A percentile compares a stretch with the other conserved stretches of the same genome.
Evolutionary conservation across 2,329 filamentous ascomycete genomes (phyloP).

Genomic region (Xylaria sp.): DNA sequence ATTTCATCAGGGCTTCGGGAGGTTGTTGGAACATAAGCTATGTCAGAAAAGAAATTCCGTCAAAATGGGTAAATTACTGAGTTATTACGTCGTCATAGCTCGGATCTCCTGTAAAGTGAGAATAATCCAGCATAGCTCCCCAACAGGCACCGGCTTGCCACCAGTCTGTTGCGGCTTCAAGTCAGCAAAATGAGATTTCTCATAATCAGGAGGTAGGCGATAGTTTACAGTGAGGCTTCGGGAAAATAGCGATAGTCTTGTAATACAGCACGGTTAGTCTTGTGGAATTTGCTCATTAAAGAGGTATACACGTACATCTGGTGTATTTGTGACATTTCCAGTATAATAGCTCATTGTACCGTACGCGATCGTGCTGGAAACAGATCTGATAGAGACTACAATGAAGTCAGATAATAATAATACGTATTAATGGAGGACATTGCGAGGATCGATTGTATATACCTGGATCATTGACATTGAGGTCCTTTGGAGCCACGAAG

Average conservation of each 20-base stretch:
- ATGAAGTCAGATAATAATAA: conserved; percentile 18
- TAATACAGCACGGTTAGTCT: conserved; percentile 26
- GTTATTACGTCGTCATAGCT: conserved; percentile 69
- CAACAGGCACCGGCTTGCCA: conserved; percentile 73
- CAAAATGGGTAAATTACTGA: conserved; percentile 46
- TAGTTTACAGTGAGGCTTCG: conserved; percentile 66
- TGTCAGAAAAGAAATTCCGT: not conserved
- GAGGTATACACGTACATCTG: conserved; percentile 49
- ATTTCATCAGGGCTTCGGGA: not conserved
- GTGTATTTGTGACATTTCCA: conserved; percentile 66
- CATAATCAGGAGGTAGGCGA: conserved; percentile 45
- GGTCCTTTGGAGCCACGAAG: conserved; percentile 51
- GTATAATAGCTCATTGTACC: conserved; percentile 72
- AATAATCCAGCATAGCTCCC: conserved; percentile 77
- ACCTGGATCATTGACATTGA: conserved; percentile 52
- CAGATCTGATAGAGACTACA: conserved; percentile 69
- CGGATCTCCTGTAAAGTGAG: conserved; percentile 70
- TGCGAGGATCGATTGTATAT: conserved; percentile 4
- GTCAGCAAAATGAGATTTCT: conserved; percentile 24
- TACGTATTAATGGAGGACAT: not conserved
- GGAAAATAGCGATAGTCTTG: conserved; percentile 69
- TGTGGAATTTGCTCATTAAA: not conserved
- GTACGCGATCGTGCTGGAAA: conserved; percentile 68
- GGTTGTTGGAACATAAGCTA: not conserved
- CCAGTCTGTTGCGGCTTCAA: conserved; percentile 57